These are phyloP conservation scores for Suhomyces sp. DNA, from an alignment of 805 yeast species.

Conservation along the genomic window DNA sequence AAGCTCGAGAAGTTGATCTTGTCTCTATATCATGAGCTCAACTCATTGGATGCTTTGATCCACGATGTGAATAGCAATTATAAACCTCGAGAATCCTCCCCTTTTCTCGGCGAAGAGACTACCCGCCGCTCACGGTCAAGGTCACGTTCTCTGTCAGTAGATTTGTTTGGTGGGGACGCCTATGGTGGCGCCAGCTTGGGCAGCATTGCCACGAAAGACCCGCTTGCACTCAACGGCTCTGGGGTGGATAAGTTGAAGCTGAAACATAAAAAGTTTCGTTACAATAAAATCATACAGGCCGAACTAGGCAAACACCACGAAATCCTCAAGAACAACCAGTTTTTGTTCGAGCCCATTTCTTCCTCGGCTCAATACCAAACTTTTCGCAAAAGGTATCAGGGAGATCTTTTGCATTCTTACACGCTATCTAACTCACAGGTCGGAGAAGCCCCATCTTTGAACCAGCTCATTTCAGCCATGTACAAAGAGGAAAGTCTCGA, in stretches of 20 bases:
- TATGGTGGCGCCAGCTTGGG: constrained; percentile 21
- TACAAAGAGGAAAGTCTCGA: constrained; percentile 20
- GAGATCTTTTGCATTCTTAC: constrained; percentile 22
- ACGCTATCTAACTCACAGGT: constrained; percentile 30
- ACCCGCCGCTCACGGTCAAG: neutral
- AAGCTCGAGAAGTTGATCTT: constrained; percentile 21
- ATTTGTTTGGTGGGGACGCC: constrained; percentile 25
- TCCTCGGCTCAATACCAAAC: constrained; percentile 12
- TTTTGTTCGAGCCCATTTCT: constrained; percentile 39
- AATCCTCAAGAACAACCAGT: constrained; percentile 24
- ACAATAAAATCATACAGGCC: constrained; percentile 12
- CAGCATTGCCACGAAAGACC: constrained; percentile 2
- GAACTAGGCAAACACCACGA: constrained; percentile 18
- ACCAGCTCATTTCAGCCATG: constrained; percentile 20
- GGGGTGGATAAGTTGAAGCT: constrained; percentile 18
- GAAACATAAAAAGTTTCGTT: constrained; percentile 15
- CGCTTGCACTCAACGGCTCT: constrained; percentile 3
- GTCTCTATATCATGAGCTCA: constrained; percentile 29
- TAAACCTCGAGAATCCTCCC: neutral
- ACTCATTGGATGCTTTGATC: constrained; percentile 18
- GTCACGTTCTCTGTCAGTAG: neutral
- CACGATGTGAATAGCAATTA: constrained; percentile 2
- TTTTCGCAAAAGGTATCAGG: constrained; percentile 20
- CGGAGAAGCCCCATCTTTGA: constrained; percentile 38
- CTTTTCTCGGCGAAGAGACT: neutral